These are phyloP conservation scores for Colletotrichum eleusines DNA, from an alignment of 2,329 filamentous ascomycete species.

Conservation along the genomic window DNA sequence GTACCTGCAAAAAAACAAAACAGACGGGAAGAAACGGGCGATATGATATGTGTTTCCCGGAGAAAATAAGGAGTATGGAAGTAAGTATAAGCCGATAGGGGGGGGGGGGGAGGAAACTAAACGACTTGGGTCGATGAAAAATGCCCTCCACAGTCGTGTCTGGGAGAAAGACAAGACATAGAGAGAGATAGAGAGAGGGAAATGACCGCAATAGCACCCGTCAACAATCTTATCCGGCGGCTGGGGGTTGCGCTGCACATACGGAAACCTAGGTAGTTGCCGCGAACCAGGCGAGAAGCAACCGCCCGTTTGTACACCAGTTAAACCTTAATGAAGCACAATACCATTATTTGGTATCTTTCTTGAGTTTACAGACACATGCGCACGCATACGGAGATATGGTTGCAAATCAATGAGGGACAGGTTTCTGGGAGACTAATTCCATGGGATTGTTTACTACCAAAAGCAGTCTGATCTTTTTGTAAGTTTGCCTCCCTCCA, in stretches of 20 bases:
- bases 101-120: too few species aligned
- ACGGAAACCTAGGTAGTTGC: not conserved
- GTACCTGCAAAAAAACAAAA: not conserved
- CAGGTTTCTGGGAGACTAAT: not conserved
- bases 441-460: slow-evolving; percentile 4
- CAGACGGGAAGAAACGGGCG: too few species aligned
- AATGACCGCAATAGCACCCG: not conserved
- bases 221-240: not conserved
- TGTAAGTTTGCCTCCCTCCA: slow-evolving; percentile 8
- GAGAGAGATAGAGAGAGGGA: not conserved
- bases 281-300: not conserved
- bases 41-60: not conserved
- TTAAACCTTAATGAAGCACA: not conserved
- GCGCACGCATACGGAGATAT: not conserved
- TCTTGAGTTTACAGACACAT: not conserved
- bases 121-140: not conserved
- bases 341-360: not conserved
- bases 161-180: not conserved
- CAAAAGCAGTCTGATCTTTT: slow-evolving; percentile 8
- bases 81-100: not conserved
- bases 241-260: not conserved
- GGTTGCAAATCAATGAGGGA: not conserved
- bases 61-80: not conserved
- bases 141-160: not conserved
- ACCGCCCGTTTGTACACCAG: not conserved